Base-by-base conservation (phyloP, 345 rosid species). In the Aurinia saxatilis region DNA sequence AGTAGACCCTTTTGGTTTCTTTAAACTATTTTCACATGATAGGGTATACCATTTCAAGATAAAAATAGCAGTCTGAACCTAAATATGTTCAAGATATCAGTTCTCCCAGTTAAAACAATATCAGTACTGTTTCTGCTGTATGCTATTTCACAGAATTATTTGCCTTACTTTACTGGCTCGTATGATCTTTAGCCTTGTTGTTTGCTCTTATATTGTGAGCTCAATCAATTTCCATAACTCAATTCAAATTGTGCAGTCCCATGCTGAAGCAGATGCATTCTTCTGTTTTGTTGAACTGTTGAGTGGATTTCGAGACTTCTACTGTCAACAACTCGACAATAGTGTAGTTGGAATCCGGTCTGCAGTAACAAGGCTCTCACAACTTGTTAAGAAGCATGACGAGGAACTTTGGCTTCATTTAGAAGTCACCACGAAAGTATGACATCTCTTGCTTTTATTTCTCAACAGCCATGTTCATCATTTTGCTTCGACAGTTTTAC, bases 371-470 rank as follows among this genome's bases (percentile, higher is more conserved):
- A 87, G 69, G 70, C 76, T 92, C 67, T 87, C 97, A 2, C 81
- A 78, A 60, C 83, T 92, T 66, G 70, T 92, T 69, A 92, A 89
- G 77, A 87, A 87, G 54, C 95, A 92, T 55, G 98, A 92, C 68
- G 97, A 92, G 73, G 98, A 92, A 74, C 97, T 92, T 53, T 92
- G 98, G 98, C 98, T 96, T 50, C 98, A 92, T 76, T 80, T 92
- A 63, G 98, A 92, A 80, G 63, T 92, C 79, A 85, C 97, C 59
- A 87, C 97, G 29, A 92, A 89, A 77, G 98, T 87, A 85, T 73
- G 85, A 66, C 39, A 13, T 29, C 1, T 8, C 30, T 17, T 56
- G 36, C 27, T 14, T 35, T 14, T 9, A 8, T 45, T 31, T 60
- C 13, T 10, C 13, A 18, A 15, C 10, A 52, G 46, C 18, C 4